Percentiles rank a stretch among this genome's conserved stretches.
Evolutionary conservation across 768 basidiomycete species (phyloP).

Genomic region (Boletus reticulatus): DNA sequence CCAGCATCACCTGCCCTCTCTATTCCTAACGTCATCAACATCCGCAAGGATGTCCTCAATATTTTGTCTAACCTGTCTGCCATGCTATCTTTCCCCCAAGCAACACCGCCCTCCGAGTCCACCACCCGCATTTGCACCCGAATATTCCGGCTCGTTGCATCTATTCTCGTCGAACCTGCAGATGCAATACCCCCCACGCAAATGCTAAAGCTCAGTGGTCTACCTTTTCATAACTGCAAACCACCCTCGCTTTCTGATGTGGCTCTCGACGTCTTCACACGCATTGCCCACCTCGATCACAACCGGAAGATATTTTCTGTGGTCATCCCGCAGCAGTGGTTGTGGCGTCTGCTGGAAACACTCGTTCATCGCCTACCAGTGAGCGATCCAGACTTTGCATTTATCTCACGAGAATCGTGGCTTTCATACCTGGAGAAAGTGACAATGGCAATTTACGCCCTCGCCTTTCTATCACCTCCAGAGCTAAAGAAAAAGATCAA

Average conservation of each 20-base stretch:
- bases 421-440: constrained; percentile 77
- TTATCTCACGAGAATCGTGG: constrained; percentile 64
- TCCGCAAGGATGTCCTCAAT: constrained; percentile 77
- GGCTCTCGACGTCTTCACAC: constrained; percentile 85
- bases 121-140: constrained; percentile 51
- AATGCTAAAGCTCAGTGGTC: constrained; percentile 52
- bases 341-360: constrained; percentile 63
- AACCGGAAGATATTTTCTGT: constrained; percentile 74
- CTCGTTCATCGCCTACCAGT: constrained; percentile 86
- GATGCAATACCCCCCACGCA: constrained; percentile 65
- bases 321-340: constrained; percentile 52
- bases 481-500: constrained; percentile 71
- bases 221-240: constrained; percentile 39
- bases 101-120: constrained; percentile 38
- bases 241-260: constrained; percentile 66
- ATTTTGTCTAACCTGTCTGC: constrained; percentile 63
- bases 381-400: constrained; percentile 67
- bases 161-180: constrained; percentile 68
- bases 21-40: constrained; percentile 62
- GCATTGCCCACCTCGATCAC: constrained; percentile 68
- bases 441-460: constrained; percentile 79
- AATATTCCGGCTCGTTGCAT: constrained; percentile 65
- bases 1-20: constrained; percentile 62
- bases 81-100: constrained; percentile 46
- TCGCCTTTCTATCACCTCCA: constrained; percentile 81